Conservation (phyloP, 2,329 filamentous ascomycete genomes). For the Colletotrichum paranaense region DNA sequence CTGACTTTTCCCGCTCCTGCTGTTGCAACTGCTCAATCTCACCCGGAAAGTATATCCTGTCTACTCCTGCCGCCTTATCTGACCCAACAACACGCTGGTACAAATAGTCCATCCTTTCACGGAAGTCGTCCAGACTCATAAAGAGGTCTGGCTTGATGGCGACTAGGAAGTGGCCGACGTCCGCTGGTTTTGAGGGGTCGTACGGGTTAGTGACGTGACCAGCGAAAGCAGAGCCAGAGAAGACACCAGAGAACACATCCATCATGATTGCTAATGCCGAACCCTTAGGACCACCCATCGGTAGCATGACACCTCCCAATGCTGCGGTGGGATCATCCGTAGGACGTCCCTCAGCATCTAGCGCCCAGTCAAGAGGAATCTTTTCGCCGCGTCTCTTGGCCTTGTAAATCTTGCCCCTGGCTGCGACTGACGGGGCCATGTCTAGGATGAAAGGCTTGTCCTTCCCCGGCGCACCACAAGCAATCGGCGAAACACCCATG, state of each 20-base stretch:
- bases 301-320: constrained; percentile 82
- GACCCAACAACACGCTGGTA: constrained; percentile 65
- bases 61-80: constrained; percentile 66
- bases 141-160: constrained; percentile 82
- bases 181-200: constrained; percentile 73
- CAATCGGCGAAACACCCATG: constrained; percentile 79
- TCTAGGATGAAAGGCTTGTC: constrained; percentile 77
- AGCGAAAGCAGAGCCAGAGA: constrained; percentile 83
- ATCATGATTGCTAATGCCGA: constrained; percentile 85
- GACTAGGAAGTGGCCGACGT: constrained; percentile 81
- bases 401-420: constrained; percentile 80
- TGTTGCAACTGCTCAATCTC: constrained; percentile 70
- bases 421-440: constrained; percentile 78
- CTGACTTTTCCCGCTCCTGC: constrained; percentile 60
- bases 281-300: constrained; percentile 88
- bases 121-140: constrained; percentile 76
- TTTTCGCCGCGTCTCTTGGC: constrained; percentile 74
- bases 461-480: constrained; percentile 78
- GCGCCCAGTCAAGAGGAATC: constrained; percentile 80
- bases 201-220: constrained; percentile 83
- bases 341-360: constrained; percentile 75
- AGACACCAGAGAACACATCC: constrained; percentile 86
- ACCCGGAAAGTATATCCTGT: constrained; percentile 70
- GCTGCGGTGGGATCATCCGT: constrained; percentile 79
- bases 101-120: constrained; percentile 67